A percentile compares a stretch with the other conserved stretches of the same genome.
Evolutionary conservation across 805 yeast species (phyloP).

Genomic region (Sugiyamaella americana): DNA sequence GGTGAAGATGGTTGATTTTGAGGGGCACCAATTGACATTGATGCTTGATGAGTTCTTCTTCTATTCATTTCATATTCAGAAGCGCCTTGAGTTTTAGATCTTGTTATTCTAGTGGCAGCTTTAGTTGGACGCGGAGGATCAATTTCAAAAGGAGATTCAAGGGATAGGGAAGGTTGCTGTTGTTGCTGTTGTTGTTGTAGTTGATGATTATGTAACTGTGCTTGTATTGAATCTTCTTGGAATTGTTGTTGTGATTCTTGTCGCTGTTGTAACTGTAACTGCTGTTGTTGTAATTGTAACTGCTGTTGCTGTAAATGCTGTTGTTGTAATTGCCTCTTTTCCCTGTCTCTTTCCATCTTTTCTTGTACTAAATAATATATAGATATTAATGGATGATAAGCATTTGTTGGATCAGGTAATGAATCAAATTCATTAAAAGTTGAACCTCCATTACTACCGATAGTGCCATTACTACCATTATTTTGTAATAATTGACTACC

Average conservation of each 20-base stretch:
- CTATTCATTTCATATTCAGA: slow-evolving; percentile 1
- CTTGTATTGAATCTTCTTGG: not conserved
- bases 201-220: not conserved
- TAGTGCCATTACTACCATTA: not conserved
- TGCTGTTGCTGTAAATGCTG: not conserved
- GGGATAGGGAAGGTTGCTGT: not conserved
- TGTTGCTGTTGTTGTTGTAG: not conserved
- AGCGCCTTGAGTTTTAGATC: slow-evolving; percentile 19
- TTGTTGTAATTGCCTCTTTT: not conserved
- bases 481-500: not conserved
- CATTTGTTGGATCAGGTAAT: slow-evolving; percentile 67
- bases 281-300: not conserved
- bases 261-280: not conserved
- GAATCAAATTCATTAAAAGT: not conserved
- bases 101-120: slow-evolving; percentile 4
- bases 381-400: slow-evolving; percentile 83
- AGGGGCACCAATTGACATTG: not conserved
- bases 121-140: slow-evolving; percentile 7
- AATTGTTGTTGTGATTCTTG: not conserved
- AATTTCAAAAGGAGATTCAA: slow-evolving; percentile 1
- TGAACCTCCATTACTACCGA: not conserved
- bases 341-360: slow-evolving; percentile 51
- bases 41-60: not conserved
- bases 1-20: slow-evolving; percentile 6
- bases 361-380: slow-evolving; percentile 84